Evolutionary conservation across 1,284 basidiomycete genomes (phyloP).

Genomic region (Ceratobasidium theobromae): DNA sequence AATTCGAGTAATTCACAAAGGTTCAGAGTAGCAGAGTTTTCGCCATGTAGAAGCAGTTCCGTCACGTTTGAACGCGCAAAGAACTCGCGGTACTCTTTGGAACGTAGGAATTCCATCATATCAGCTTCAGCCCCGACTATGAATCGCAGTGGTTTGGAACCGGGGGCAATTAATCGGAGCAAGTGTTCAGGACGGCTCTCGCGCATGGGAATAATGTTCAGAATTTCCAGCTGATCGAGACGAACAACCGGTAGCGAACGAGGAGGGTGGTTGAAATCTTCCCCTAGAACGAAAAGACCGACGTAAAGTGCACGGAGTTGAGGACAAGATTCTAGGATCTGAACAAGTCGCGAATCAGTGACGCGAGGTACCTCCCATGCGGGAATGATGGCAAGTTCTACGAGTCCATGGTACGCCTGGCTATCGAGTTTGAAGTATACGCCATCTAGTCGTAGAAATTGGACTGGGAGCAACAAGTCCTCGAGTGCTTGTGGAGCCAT

Average conservation of each 20-base stretch:
- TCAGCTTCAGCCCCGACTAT: not conserved
- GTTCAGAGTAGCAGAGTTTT: too few relatives aligned
- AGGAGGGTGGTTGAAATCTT: not conserved
- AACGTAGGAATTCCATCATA: not conserved
- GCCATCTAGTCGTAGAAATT: not conserved
- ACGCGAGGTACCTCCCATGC: not conserved
- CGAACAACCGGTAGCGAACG: not conserved
- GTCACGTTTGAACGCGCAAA: not conserved
- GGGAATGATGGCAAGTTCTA: not conserved
- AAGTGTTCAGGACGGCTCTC: not conserved
- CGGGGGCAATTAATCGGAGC: not conserved
- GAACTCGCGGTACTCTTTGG: not conserved
- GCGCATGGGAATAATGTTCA: not conserved
- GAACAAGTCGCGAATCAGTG: not conserved
- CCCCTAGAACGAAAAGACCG: not conserved
- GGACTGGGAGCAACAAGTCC: not conserved
- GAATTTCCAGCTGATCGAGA: not conserved
- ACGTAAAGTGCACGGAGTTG: not conserved
- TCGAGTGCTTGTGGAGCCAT: too few relatives aligned
- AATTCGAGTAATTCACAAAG: too few relatives aligned
- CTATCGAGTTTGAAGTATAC: not conserved
- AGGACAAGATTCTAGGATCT: not conserved
- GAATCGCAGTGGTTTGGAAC: not conserved
- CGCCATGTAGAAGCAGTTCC: too few relatives aligned
- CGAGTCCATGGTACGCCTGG: not conserved